Evolutionary conservation across 2,329 filamentous ascomycete species (phyloP), one percentile per base, ranked within the genome.

Genomic region (Penicillium olsonii): DNA sequence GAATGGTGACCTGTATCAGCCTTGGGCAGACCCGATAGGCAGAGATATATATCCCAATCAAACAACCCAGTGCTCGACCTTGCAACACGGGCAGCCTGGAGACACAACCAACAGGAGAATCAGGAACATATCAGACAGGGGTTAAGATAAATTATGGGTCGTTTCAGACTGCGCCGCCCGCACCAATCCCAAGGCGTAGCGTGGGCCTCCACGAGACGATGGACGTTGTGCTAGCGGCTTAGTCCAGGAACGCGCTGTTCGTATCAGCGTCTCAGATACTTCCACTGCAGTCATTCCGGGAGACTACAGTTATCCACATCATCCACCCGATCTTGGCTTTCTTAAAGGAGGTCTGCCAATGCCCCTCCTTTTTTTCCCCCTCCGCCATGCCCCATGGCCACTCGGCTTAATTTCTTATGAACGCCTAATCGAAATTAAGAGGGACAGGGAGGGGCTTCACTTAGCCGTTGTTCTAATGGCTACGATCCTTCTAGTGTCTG

Each of bases 131-230:
- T 12, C 12, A 17, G 20, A 40, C 15, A 49, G 27, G 35, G 45
- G 40, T 39, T 6, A 15, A 6, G 42, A 19, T 24, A 40, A 45
- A 40, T 40, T 39, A 35, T 27, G 41, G 46, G 18, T 33, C n/a
- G 59, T 61, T 61, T 61, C 59, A 61, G 41, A 14, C 56, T 56
- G 45, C 48, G 52, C 48, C 29, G n/a, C 7, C 39, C 20, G 20
- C 14, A 19, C 59, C 59, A 61, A 60, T 61, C 57, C 40, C 17
- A 22, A 15, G 5, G 6, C 19, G 12, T 39, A 47, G 29, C 50
- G 57, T 61, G 59, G 59, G 43, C 46, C 45, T 27, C 37, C 22
- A 42, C 50, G 52, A 60, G 49, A 55, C 51, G 50, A 31, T 40
- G 29, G 41, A 52, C 29, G 42, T 34, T 18, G 19, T 29, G 27